Base-by-base conservation (phyloP, 2,329 filamentous ascomycete species). In the Lachnellula hyalina region DNA sequence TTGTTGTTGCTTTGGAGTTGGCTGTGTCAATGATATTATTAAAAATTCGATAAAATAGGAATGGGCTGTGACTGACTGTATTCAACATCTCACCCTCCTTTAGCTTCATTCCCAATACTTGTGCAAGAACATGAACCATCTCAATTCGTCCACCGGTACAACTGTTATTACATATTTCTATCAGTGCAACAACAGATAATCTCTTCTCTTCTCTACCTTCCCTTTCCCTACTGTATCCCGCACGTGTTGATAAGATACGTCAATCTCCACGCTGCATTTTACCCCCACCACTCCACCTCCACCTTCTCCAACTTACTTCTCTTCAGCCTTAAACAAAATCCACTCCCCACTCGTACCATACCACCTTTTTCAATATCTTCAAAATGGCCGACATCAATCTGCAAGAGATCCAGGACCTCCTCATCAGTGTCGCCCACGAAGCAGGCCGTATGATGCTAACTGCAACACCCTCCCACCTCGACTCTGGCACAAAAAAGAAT, bases 391-490 rank as follows among this genome's bases (percentile, higher is more conserved):
- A 77, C 51, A 71, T 85, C 61, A 76, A 87, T 65, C 74, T 86
- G 50, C 75, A 84, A 65, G 77, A 80, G 50, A 76, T 87, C 59
- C 83, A 82, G 62, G 81, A 86, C 70, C 78, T 78, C 49, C 74
- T 87, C 59, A 70, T 86, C 63, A 68, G 72, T 49, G 72, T 86
- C 54, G 84, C 84, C 67, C 77, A 80, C 59, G 79, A 81, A 70
- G 84, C 84, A n/a, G 84, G 84, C 61, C 70, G 73, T 54, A 85
- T 84, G 80, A 86, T 87, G 61, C 70, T 83, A 50, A 73, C 74
- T 1, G 83, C 84, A 35, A 83, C 84, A 60, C 82, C 83, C 0
- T 77, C 77, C 45, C 76, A 80, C 61, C 77, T 83, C 42, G 74
- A 76, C 51, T 77, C 76, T 14, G 82, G 76, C 48, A 84, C 78